phyloP scores from a whole-genome alignment of 306 rosid genomes.

The Geum urbanum region DNA sequence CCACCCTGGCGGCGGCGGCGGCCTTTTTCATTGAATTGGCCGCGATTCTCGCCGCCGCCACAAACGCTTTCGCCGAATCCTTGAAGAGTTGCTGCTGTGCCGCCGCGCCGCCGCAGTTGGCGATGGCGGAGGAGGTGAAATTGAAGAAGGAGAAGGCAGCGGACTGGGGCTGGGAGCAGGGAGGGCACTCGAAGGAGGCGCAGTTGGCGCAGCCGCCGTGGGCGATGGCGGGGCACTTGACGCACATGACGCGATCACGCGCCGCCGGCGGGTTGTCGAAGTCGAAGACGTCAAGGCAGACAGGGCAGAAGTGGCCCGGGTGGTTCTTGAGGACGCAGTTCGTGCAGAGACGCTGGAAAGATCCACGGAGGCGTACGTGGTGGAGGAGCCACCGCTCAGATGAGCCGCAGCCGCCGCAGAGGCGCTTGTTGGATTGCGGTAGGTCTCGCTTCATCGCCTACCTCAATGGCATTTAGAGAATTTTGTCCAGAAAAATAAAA shows the following conservation, averaged over 20 bases:
- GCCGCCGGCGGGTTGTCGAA: conserved; percentile 29
- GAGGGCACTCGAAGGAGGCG: conserved; percentile 45
- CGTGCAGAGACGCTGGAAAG: conserved; percentile 48
- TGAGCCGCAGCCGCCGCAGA: conserved; percentile 47
- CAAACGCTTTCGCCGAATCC: conserved; percentile 36
- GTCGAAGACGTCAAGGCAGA: conserved; percentile 57
- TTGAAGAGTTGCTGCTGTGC: neutral
- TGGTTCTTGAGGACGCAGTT: conserved; percentile 62
- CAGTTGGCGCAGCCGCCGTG: conserved; percentile 43
- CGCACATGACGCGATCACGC: conserved; percentile 53
- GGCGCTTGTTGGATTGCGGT: neutral
- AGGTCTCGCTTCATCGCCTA: conserved; percentile 16
- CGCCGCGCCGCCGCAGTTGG: neutral
- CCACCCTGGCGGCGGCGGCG: conserved; percentile 35
- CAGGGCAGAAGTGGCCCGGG: conserved; percentile 61
- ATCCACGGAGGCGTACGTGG: conserved; percentile 36
- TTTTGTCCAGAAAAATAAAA: neutral
- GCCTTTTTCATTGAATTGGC: conserved; percentile 44
- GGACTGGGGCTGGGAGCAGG: conserved; percentile 39
- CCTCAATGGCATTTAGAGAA: conserved; percentile 1
- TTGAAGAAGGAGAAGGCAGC: conserved; percentile 36
- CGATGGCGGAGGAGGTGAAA: neutral
- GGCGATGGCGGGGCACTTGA: conserved; percentile 57
- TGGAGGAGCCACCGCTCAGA: conserved; percentile 36
- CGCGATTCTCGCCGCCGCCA: conserved; percentile 48